Conservation (phyloP, 345 rosid genomes). For the Brassica carinata region DNA sequence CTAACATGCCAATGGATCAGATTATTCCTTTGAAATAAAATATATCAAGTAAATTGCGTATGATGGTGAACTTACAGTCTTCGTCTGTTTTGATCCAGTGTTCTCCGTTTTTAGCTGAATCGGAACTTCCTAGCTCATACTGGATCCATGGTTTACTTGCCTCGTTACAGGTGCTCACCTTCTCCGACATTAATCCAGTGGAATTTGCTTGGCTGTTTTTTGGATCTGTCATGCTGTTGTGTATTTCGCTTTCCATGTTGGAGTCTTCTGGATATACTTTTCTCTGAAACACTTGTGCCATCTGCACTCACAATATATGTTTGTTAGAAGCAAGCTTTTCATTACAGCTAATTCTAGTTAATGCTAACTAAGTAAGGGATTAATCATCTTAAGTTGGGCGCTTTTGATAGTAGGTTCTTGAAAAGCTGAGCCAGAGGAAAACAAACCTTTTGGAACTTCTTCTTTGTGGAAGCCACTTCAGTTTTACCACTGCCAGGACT, state of each 20-base stretch:
- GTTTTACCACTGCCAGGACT: constrained; percentile 30
- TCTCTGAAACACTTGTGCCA: constrained; percentile 62
- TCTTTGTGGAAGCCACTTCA: constrained; percentile 52
- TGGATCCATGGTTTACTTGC: constrained; percentile 46
- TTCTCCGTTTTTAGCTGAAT: constrained; percentile 51
- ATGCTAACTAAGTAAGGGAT: constrained; percentile 9
- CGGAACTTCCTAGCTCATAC: constrained; percentile 37
- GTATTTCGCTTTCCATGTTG: constrained; percentile 12
- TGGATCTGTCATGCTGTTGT: constrained; percentile 34
- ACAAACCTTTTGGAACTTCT: constrained; percentile 69
- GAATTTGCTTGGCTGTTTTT: constrained; percentile 38
- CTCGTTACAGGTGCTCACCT: constrained; percentile 35
- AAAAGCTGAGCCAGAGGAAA: constrained; percentile 16
- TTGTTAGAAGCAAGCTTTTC: constrained; percentile 19
- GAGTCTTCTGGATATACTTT: constrained; percentile 79
- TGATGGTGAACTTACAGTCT: constrained; percentile 70
- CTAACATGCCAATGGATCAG: constrained; percentile 2
- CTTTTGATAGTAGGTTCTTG: not conserved
- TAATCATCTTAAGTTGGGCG: constrained; percentile 4
- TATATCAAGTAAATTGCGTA: constrained; percentile 6
- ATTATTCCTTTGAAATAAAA: constrained; percentile 10
- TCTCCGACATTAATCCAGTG: constrained; percentile 38
- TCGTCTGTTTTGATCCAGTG: constrained; percentile 94
- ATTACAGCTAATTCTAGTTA: constrained; percentile 1
- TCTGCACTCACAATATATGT: constrained; percentile 51